Evolutionary conservation across 208 protist genomes (phyloP), one percentile per base, ranked within the genome.

Genomic region (Acanthamoeba triangularis): DNA sequence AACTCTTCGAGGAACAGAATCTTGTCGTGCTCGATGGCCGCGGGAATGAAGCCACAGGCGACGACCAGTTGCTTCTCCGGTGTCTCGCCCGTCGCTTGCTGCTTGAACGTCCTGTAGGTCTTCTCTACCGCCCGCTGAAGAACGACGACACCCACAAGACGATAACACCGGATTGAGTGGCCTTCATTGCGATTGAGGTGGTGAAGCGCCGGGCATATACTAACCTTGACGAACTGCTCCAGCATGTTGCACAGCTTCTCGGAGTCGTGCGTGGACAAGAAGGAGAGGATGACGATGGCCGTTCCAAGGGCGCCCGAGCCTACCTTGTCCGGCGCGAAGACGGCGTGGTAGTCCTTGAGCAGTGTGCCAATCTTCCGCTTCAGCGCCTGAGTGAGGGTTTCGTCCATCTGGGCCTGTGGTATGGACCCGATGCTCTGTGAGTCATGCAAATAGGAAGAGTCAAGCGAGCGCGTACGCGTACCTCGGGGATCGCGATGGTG

Each of bases 31-130:
- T 93, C 87, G 35, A 93, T 93, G 47, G 87, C 87, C 25, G 87
- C 87, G 41, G 87, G 87, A 30, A 93, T 74, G 35, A 93, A 93
- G 16, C 87, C 87, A 16, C 59, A 93, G 37, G 87, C 87, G 37
- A 93, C 87, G 54, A 49, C 52, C 41, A 93, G 59, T 30, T 93
- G 87, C 52, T 74, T 67, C 28, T 93, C 87, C 11, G 61, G 23
- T 28, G 87, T 28, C 30, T 67, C 52, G 23, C 65, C 65, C 14
- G 41, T n/a, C 11, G 87, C 87, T 13, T 93, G 87, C 30, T 93
- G 18, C 47, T 93, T 93, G 87, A 93, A 93, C 37, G 23, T 67
- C 37, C 49, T 67, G 61, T 93, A 93, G 61, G 87, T 93, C 65
- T 74, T 93, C 47, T 49, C 61, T 28, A 93, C 61, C 4, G 87